Base-by-base conservation (phyloP, 2,329 filamentous ascomycete species). In the Trichophyton simii region DNA sequence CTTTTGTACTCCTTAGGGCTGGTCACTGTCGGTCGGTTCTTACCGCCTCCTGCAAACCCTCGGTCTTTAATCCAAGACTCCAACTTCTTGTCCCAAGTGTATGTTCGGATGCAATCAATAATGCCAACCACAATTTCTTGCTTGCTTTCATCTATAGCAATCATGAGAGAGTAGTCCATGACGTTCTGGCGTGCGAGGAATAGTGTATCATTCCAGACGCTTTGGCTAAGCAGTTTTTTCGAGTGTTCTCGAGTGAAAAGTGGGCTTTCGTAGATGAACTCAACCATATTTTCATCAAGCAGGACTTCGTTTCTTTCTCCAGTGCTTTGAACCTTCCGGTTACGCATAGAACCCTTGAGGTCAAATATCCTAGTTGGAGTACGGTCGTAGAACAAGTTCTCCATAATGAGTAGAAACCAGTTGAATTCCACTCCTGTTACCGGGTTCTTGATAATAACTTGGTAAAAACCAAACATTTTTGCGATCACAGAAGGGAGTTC, bases 71-170 rank as follows among this genome's bases (percentile, higher is more conserved):
- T 96, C 94, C 94, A 99, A 60, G 87, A 94, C 77, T 99, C 94
- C n/a, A 99, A 83, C 72, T 96, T 96, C 80, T 99, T 99, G 78
- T 99, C 94, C 91, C 94, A 99, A 0, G 94, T 99, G 72, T 97
- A 99, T 0, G 94, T 99, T 61, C 94, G 85, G 67, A 99, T 97
- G 72, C 94, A 97, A 73, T 99, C 92, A 66, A 99, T 97, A 69
- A 99, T 97, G 3, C 94, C 94, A 1, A 99, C 91, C 13, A 97
- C 90, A 13, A 99, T 83, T 75, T 99, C 92, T 69, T 92, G 91
- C 65, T 85, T 83, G 42, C 82, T 81, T 72, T 96, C 94, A 69
- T 99, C 92, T 52, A 99, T 95, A 0, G 92, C 95, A 60, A 96
- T 91, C 94, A 99, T 99, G 52, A 99, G 82, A 25, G 88, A 94